phyloP scores from a whole-genome alignment of 2,329 filamentous ascomycete genomes.

The Xylaria sp. region DNA sequence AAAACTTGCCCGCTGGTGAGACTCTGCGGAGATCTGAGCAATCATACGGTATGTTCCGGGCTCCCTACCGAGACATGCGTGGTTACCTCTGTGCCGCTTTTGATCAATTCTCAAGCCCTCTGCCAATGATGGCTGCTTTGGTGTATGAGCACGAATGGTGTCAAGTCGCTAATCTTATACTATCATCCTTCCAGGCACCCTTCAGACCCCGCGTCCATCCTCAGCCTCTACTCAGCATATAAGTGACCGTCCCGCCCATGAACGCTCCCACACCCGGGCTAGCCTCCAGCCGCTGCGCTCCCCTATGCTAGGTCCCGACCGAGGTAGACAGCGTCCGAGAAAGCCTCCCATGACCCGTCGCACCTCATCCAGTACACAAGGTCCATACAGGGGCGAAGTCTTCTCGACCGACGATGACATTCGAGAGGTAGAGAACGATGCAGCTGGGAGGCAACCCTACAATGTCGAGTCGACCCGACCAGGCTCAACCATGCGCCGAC shows the following conservation, averaged over 20 bases:
- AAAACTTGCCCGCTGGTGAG: slow-evolving; percentile 69
- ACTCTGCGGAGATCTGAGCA: slow-evolving; percentile 68
- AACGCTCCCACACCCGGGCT: slow-evolving; percentile 54
- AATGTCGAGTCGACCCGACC: slow-evolving; percentile 45
- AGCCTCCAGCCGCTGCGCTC: slow-evolving; percentile 56
- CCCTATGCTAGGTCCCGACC: slow-evolving; percentile 59
- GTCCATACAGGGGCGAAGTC: slow-evolving; percentile 82
- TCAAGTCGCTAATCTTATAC: slow-evolving; percentile 42
- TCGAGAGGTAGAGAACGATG: slow-evolving; percentile 80
- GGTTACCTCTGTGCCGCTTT: slow-evolving; percentile 14
- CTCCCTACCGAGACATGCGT: slow-evolving; percentile 30
- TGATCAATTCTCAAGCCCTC: slow-evolving; percentile 3
- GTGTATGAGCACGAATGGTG: slow-evolving; percentile 19
- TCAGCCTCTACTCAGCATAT: slow-evolving; percentile 45
- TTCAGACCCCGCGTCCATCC: slow-evolving; percentile 50
- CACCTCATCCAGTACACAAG: slow-evolving; percentile 75
- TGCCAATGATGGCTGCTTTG: slow-evolving; percentile 11
- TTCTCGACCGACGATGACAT: slow-evolving; percentile 93
- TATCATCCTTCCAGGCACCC: slow-evolving; percentile 48
- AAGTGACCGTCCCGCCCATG: slow-evolving; percentile 53
- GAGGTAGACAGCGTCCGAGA: slow-evolving; percentile 65
- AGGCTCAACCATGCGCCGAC: slow-evolving; percentile 55
- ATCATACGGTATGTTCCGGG: slow-evolving; percentile 63
- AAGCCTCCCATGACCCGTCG: slow-evolving; percentile 81
- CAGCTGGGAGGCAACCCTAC: slow-evolving; percentile 54